Conservation (phyloP, 805 yeast species). For the Vanderwaltozyma verrucispora region DNA sequence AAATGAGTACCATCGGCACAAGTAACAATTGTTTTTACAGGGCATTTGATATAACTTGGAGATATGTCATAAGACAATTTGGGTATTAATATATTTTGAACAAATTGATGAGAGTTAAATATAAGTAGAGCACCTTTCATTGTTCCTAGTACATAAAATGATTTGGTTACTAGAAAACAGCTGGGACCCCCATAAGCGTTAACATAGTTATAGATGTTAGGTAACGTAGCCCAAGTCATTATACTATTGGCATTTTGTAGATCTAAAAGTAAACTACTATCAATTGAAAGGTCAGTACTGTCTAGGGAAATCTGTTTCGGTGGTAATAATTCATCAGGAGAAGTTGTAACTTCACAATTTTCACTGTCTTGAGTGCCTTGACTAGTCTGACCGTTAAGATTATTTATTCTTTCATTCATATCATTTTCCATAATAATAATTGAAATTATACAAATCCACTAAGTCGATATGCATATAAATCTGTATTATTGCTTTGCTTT, state of each 20-base stretch:
- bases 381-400: too few species aligned
- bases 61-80: slow-evolving; percentile 1
- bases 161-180: slow-evolving; percentile 33
- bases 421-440: too few species aligned
- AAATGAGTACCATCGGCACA: slow-evolving; percentile 61
- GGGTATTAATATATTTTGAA: slow-evolving; percentile 32
- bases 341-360: too few species aligned
- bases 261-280: too few species aligned
- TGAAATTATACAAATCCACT: too few species aligned
- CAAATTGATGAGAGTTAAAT: slow-evolving; percentile 58
- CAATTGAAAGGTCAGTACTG: too few species aligned
- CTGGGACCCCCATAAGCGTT: slow-evolving; percentile 43
- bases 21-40: slow-evolving; percentile 45
- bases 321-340: too few species aligned
- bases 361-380: too few species aligned
- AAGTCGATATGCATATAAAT: too few species aligned
- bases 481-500: too few species aligned
- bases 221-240: slow-evolving; percentile 12
- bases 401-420: too few species aligned
- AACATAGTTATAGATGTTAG: slow-evolving; percentile 18
- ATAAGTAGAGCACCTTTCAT: slow-evolving; percentile 51
- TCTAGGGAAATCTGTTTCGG: too few species aligned
- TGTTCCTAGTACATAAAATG: slow-evolving; percentile 57
- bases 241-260: not conserved
- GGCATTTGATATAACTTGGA: slow-evolving; percentile 27